Evolutionary conservation across 164 flowering plant genomes (phyloP), one percentile per base, ranked within the genome.

Genomic region (Liriodendron chinense): DNA sequence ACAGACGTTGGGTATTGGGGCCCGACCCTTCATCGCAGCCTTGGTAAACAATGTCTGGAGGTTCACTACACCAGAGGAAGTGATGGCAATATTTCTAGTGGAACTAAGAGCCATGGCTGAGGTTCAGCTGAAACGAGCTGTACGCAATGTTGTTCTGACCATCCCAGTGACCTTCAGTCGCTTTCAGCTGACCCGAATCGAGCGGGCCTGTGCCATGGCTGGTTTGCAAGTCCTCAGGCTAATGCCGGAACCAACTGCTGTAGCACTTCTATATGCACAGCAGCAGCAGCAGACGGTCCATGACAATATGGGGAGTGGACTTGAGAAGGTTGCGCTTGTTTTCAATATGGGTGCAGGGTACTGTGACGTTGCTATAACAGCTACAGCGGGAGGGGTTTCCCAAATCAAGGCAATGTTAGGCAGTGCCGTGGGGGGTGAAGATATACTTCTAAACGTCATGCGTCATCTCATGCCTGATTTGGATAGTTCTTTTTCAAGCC

Each of bases 161-260:
- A 59, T 91, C 73, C 99, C 99, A 13, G 99, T 87, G 24, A 86
- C 98, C 56, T 95, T 95, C 75, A 93, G 89, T 75, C 85, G 96
- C 67, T 95, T 95, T 78, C 99, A 95, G 68, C 82, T 88, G 56
- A 88, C 92, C 0, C 85, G 98, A 64, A 81, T 95, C 21, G 97
- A 92, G 77, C 84, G 99, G 50, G 96, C 96, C 5, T 95, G 99
- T 83, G 97, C 99, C n/a, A 92, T 91, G 94, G 98, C 98, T 23
- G 96, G 98, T 10, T 86, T 95, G 65, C 94, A 86, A 73, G 94
- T 90, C 34, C 88, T 93, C 13, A 86, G 98, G 79, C 76, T 93
- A 78, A 92, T 95, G 96, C 97, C 98, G 14, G 98, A 95, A 78
- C 98, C 98, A 64, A 92, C 98, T 9, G 93, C 98, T 28, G 94